Percentiles rank a stretch among this genome's conserved stretches.
Evolutionary conservation across 31 red algal genomes (phyloP).

Genomic region (Asparagopsis taxiformis): DNA sequence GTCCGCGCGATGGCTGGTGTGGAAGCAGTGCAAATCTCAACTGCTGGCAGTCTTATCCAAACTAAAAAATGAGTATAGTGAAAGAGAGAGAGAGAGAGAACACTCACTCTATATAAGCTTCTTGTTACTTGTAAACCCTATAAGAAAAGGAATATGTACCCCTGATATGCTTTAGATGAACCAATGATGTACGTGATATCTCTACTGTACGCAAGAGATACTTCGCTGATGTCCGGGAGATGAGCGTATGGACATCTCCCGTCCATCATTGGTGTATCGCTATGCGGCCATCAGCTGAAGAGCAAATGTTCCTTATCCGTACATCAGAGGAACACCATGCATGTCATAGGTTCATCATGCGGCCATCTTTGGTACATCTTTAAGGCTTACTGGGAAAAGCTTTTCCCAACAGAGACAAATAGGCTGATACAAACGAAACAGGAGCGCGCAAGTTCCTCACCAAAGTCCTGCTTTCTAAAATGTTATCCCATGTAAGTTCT

Average conservation of each 20-base stretch:
- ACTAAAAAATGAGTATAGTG: slow-evolving; percentile 31
- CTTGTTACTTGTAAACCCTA: slow-evolving; percentile 55
- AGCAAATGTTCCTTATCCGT: too few species aligned
- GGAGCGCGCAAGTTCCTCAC: slow-evolving; percentile 5
- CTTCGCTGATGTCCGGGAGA: too few species aligned
- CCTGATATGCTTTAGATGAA: too few species aligned
- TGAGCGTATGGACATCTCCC: too few species aligned
- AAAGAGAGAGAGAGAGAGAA: slow-evolving; percentile 7
- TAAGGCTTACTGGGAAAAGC: slow-evolving; percentile 47
- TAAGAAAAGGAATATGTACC: too few species aligned
- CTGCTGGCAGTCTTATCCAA: slow-evolving; percentile 23
- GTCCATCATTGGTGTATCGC: too few species aligned
- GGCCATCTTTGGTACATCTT: too few species aligned
- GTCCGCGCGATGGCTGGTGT: slow-evolving; percentile 27
- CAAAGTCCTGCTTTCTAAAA: slow-evolving; percentile 40
- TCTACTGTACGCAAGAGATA: too few species aligned
- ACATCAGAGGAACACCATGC: too few species aligned
- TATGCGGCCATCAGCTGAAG: too few species aligned
- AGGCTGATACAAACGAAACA: not conserved
- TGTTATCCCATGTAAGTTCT: slow-evolving; percentile 64
- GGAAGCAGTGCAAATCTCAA: slow-evolving; percentile 44
- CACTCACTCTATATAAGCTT: slow-evolving; percentile 39
- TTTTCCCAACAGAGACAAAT: slow-evolving; percentile 17
- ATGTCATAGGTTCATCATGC: too few species aligned
- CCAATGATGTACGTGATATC: too few species aligned